Conservation (phyloP, 2,329 filamentous ascomycete species). For the Sporothrix brasiliensis region DNA sequence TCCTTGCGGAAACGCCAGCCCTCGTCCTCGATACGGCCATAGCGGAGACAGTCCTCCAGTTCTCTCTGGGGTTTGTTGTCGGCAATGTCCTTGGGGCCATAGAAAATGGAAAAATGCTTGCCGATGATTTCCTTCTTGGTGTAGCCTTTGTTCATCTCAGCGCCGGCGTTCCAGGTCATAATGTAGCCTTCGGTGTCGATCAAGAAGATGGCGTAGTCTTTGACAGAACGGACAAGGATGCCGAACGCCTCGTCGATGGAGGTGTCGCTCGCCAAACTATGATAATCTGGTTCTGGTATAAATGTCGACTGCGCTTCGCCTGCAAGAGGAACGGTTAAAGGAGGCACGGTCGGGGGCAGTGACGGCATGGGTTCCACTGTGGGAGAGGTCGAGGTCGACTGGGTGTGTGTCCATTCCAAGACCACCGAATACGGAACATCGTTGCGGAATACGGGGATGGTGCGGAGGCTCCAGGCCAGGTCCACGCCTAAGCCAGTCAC, state of each 20-base stretch:
- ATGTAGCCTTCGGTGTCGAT: conserved; percentile 59
- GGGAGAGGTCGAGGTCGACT: not conserved
- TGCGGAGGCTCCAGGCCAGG: conserved; percentile 42
- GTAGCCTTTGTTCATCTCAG: conserved; percentile 60
- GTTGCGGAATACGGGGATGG: conserved; percentile 42
- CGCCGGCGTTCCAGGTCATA: conserved; percentile 61
- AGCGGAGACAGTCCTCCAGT: conserved; percentile 55
- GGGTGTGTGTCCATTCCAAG: conserved; percentile 41
- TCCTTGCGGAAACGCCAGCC: conserved; percentile 63
- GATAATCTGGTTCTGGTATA: not conserved
- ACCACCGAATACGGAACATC: conserved; percentile 41
- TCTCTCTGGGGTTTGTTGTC: conserved; percentile 55
- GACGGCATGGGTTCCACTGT: not conserved
- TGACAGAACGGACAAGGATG: conserved; percentile 63
- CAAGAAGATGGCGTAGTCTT: conserved; percentile 66
- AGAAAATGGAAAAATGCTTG: conserved; percentile 61
- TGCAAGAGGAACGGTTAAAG: not conserved
- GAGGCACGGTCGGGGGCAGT: not conserved
- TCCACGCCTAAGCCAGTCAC: not conserved
- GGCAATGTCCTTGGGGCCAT: conserved; percentile 54
- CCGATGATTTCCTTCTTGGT: conserved; percentile 58
- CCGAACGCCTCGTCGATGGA: conserved; percentile 54
- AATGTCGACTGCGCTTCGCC: not conserved
- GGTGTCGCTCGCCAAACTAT: conserved; percentile 7
- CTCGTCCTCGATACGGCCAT: conserved; percentile 61